phyloP scores from a whole-genome alignment of 768 basidiomycete genomes.

The Hypsizygus marmoreus region DNA sequence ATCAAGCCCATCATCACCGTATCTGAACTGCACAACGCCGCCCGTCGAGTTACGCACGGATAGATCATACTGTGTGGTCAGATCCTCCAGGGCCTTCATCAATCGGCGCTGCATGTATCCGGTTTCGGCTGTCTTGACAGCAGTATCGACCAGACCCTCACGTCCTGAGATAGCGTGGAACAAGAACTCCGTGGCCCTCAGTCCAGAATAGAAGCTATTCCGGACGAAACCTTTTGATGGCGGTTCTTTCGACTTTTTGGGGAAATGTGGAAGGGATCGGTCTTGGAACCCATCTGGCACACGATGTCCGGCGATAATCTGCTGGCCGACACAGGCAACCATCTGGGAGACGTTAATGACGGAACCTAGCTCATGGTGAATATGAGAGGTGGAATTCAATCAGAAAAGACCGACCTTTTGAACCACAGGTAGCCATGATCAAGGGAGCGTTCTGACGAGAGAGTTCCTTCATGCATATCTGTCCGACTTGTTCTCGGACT shows the following conservation, averaged over 20 bases:
- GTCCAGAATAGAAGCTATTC: constrained; percentile 93
- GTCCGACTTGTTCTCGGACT: constrained; percentile 94
- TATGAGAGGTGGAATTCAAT: not conserved
- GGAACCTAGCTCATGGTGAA: constrained; percentile 56
- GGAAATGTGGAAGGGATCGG: constrained; percentile 97
- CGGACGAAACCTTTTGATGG: constrained; percentile 98
- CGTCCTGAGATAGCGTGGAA: constrained; percentile 99
- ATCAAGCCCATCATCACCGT: constrained; percentile 96
- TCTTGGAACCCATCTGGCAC: constrained; percentile 99
- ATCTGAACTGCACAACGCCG: constrained; percentile 94
- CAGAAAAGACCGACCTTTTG: constrained; percentile 69
- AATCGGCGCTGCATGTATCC: constrained; percentile 99
- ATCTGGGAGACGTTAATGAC: constrained; percentile 99
- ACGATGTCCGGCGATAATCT: constrained; percentile 97
- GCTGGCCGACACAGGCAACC: constrained; percentile 99
- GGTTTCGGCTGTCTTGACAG: constrained; percentile 99
- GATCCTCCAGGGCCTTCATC: constrained; percentile 98
- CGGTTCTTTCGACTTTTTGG: constrained; percentile 93
- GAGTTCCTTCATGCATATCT: constrained; percentile 98
- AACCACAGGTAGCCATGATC: constrained; percentile 99
- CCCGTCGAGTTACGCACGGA: constrained; percentile 94
- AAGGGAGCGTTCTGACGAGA: constrained; percentile 95
- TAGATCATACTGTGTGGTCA: constrained; percentile 94
- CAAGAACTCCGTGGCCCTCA: constrained; percentile 92
- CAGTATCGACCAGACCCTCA: constrained; percentile 98